These are phyloP conservation scores for Leishmania arabica DNA, from an alignment of 208 protist genomes.

Conservation along the genomic window DNA sequence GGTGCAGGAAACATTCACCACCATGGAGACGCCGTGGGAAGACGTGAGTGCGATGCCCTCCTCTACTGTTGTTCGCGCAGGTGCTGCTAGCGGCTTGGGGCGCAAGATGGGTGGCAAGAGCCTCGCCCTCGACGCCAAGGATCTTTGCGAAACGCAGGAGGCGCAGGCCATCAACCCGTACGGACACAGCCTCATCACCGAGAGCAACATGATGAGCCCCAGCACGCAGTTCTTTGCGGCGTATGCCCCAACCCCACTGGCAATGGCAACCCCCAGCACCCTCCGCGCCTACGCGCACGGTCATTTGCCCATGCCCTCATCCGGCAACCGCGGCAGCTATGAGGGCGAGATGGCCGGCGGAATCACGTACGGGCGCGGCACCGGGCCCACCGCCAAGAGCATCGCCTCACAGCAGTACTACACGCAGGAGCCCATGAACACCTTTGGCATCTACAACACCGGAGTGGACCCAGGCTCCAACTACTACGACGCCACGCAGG, in stretches of 20 bases:
- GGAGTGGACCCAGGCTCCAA: conserved; percentile 16
- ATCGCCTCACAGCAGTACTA: conserved; percentile 87
- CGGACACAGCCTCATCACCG: conserved; percentile 54
- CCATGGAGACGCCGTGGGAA: conserved; percentile 75
- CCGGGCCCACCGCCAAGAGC: conserved; percentile 33
- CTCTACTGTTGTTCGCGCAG: conserved; percentile 1
- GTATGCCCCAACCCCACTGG: conserved; percentile 81
- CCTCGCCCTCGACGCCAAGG: conserved; percentile 74
- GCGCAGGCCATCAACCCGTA: conserved; percentile 82
- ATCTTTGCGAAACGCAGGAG: conserved; percentile 71
- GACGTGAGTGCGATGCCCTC: conserved; percentile 25
- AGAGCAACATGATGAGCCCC: conserved; percentile 71
- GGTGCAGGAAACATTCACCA: conserved; percentile 57
- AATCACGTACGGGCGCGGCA: conserved; percentile 16
- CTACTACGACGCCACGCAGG: conserved; percentile 34
- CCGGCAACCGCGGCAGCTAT: conserved; percentile 18
- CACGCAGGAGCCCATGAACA: conserved; percentile 83
- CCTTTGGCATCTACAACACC: conserved; percentile 52
- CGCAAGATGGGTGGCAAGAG: conserved; percentile 33
- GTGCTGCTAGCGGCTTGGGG: conserved; percentile 2
- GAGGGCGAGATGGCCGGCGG: conserved; percentile 18
- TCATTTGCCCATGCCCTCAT: conserved; percentile 48
- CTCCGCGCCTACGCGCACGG: conserved; percentile 78
- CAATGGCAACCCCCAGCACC: conserved; percentile 76
- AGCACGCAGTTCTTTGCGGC: conserved; percentile 88